Percentiles rank a stretch among this genome's conserved stretches.
Conservation (phyloP, 1,284 basidiomycete species). For the Moesziomyces sp. region DNA sequence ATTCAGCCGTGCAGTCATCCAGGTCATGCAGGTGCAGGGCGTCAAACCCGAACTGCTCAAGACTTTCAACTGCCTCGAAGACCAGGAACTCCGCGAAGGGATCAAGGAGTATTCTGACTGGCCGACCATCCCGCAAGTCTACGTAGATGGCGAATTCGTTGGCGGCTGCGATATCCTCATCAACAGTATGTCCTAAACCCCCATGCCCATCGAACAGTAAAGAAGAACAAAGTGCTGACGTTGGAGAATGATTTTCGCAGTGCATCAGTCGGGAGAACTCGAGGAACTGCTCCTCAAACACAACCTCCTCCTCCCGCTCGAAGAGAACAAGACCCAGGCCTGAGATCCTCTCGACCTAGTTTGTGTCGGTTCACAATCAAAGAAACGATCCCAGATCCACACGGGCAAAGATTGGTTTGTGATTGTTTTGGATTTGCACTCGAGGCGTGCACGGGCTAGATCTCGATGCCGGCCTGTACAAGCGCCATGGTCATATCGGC, state of each 20-base stretch:
- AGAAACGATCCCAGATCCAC: too few species aligned
- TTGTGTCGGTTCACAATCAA: too few species aligned
- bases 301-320: constrained; percentile 38
- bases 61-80: constrained; percentile 89
- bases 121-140: constrained; percentile 97
- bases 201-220: too few species aligned
- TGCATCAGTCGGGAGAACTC: constrained; percentile 96
- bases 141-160: constrained; percentile 92
- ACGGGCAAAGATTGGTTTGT: too few species aligned
- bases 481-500: constrained; percentile 64
- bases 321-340: constrained; percentile 21
- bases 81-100: constrained; percentile 80
- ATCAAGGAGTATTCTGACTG: constrained; percentile 97
- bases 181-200: constrained; percentile 76
- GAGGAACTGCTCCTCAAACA: constrained; percentile 77
- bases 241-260: constrained; percentile 12
- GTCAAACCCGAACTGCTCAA: constrained; percentile 72
- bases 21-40: constrained; percentile 88
- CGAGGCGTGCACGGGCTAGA: constrained; percentile 7
- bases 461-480: constrained; percentile 60
- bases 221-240: too few species aligned
- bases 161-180: constrained; percentile 96
- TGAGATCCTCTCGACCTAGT: not conserved
- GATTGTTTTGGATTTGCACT: too few species aligned
- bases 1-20: constrained; percentile 91